Percentiles rank a stretch among this genome's conserved stretches.
phyloP scores from a whole-genome alignment of 148 eudicot genomes.

The Bassia scoparia region DNA sequence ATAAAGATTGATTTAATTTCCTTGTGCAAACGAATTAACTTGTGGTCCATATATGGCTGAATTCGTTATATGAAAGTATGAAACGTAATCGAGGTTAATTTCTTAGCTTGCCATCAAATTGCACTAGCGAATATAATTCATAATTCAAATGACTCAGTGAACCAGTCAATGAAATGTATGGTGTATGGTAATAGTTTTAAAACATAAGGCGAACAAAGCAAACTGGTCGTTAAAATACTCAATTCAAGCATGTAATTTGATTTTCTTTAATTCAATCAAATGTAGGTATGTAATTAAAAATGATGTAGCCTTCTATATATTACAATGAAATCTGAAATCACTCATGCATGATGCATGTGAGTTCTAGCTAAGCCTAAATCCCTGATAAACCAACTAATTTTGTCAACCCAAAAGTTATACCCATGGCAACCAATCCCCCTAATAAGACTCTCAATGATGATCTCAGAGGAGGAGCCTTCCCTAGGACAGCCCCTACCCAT shows the following conservation, averaged over 20 bases:
- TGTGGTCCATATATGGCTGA: too few relatives aligned
- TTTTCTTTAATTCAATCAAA: not conserved
- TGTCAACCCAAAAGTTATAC: conserved; percentile 47
- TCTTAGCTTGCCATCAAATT: too few relatives aligned
- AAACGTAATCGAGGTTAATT: too few relatives aligned
- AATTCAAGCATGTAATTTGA: not conserved
- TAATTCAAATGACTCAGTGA: too few relatives aligned
- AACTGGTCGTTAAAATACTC: too few relatives aligned
- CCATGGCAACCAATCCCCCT: conserved; percentile 65
- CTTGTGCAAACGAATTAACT: too few relatives aligned
- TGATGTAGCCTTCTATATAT: not conserved
- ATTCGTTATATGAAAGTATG: too few relatives aligned
- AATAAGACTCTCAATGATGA: conserved; percentile 44
- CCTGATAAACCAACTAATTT: conserved; percentile 42
- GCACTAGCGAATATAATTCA: too few relatives aligned
- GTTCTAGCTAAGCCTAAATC: conserved; percentile 1
- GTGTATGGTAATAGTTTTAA: too few relatives aligned
- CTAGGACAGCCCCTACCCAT: conserved; percentile 39
- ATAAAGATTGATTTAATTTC: too few relatives aligned
- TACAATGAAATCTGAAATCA: not conserved
- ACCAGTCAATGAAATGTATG: too few relatives aligned
- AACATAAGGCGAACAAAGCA: too few relatives aligned
- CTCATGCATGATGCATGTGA: not conserved
- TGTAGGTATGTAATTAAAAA: not conserved
- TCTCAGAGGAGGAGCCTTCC: conserved; percentile 35